Base-by-base conservation (phyloP, 106 monocot genomes). In the Acanthochlamys bracteata region DNA sequence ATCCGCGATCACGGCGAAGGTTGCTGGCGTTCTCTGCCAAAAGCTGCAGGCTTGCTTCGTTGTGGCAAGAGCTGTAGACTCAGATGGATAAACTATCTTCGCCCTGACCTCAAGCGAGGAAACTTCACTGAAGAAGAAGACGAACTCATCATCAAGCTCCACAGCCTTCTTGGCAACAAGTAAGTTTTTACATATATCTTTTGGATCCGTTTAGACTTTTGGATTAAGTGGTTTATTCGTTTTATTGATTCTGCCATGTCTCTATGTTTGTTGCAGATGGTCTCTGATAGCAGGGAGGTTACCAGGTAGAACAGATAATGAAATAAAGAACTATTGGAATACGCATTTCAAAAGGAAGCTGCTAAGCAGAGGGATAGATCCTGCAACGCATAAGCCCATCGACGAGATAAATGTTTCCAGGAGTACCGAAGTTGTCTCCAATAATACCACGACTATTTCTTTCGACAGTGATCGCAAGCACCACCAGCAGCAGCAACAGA, bases 1-100 rank as follows among this genome's bases (percentile, higher is more conserved):
- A 76, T 81, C 19, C 55, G 59, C 20, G 72, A 39, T 11, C 80
- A 81, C 57, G 80, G 80, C 4, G 80, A 81, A 52, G 80, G 80
- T 3, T 72, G 76, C 69, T 81, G 81, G 81, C 72, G 81, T 2
- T 73, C 81, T 11, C 73, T 81, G 19, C 81, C 81, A 0, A 76
- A 81, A 59, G 76, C 81, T 10, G 81, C 81, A 4, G 89, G 89
- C 0, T 70, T 89, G 10, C 78, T 79, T 27, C 75, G 89, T 2
- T 89, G 89, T 43, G 89, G 89, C 69, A 89, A 89, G 79, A 89
- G 89, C 74, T 89, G 89, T 67, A 75, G 89, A 9, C 84, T 89
- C 33, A 72, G 89, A 25, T 89, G 89, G 89, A 89, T 89, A 67
- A 89, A 89, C 82, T 89, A 89, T 71, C 89, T 89, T 61, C 81